Conservation (phyloP, 257 asterid genomes). For the Solanum bulbocastanum region DNA sequence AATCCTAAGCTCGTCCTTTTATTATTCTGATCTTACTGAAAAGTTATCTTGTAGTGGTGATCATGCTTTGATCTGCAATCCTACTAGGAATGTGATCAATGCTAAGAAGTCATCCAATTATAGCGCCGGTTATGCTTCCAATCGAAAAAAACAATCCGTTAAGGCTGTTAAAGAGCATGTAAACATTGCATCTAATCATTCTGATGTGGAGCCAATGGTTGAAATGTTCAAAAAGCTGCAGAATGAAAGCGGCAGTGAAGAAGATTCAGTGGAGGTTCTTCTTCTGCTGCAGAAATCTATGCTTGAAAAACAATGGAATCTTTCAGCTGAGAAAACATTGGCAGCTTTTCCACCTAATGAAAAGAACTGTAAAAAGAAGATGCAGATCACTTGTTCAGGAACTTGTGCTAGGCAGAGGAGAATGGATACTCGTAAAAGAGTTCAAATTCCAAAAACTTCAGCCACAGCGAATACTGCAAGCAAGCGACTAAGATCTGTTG, state of each 20-base stretch:
- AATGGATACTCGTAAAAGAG: conserved; percentile 35
- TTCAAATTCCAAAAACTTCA: conserved; percentile 13
- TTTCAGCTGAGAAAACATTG: conserved; percentile 26
- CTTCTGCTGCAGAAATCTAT: conserved; percentile 80
- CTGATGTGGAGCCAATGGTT: conserved; percentile 25
- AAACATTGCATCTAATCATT: conserved; percentile 22
- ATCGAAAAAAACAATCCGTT: conserved; percentile 25
- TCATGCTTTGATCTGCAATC: conserved; percentile 15
- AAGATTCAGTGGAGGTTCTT: conserved; percentile 48
- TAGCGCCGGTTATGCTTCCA: conserved; percentile 17
- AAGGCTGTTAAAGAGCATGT: conserved; percentile 47
- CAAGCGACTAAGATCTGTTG: conserved; percentile 31
- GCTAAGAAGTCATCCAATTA: conserved; percentile 36
- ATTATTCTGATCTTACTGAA: conserved; percentile 54
- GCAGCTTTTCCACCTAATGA: conserved; percentile 1
- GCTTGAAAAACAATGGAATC: conserved; percentile 95
- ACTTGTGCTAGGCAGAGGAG: conserved; percentile 77
- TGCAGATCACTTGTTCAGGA: conserved; percentile 51
- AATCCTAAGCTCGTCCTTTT: conserved; percentile 42
- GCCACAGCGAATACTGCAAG: conserved; percentile 4
- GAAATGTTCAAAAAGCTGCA: conserved; percentile 10
- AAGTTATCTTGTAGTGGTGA: conserved; percentile 32
- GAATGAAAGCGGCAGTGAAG: conserved; percentile 24
- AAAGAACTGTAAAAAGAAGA: conserved; percentile 12
- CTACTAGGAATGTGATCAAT: conserved; percentile 21